phyloP scores from a whole-genome alignment of 2,329 filamentous ascomycete genomes.

The Xylogone sp. region DNA sequence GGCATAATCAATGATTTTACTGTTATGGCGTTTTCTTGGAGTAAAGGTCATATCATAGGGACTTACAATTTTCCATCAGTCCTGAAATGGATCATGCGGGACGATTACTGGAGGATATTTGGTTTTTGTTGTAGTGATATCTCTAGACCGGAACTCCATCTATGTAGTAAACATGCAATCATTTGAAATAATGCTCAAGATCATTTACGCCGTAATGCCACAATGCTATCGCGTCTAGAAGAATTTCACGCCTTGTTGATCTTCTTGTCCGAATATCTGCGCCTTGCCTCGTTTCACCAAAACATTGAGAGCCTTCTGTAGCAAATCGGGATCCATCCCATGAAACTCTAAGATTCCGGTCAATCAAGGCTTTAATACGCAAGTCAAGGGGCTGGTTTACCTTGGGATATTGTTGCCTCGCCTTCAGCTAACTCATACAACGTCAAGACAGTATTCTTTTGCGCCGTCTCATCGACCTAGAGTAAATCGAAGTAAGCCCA shows the following conservation, averaged over 20 bases:
- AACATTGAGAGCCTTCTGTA: conserved; percentile 74
- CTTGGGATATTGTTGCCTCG: conserved; percentile 69
- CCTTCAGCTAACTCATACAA: conserved; percentile 88
- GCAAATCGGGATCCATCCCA: conserved; percentile 79
- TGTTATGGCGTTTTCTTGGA: conserved; percentile 1
- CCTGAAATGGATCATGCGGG: background rate
- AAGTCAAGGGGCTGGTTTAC: conserved; percentile 37
- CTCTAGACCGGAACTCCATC: background rate
- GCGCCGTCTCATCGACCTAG: conserved; percentile 75
- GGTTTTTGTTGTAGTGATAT: background rate
- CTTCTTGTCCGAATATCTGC: conserved; percentile 87
- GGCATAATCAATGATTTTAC: conserved; percentile 5
- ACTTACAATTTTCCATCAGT: background rate
- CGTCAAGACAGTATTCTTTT: conserved; percentile 85
- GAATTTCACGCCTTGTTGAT: conserved; percentile 92
- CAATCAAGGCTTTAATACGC: background rate
- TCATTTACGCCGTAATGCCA: background rate
- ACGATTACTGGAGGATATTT: background rate
- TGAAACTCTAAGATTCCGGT: conserved; percentile 61
- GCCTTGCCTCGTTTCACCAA: conserved; percentile 89
- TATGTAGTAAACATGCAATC: background rate
- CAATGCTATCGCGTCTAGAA: conserved; percentile 63
- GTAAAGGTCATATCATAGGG: conserved; percentile 2
- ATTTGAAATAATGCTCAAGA: background rate
- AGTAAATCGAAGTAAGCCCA: background rate